These are phyloP conservation scores for Eustoma russellianum DNA, from an alignment of 257 asterid genomes.

Conservation along the genomic window DNA sequence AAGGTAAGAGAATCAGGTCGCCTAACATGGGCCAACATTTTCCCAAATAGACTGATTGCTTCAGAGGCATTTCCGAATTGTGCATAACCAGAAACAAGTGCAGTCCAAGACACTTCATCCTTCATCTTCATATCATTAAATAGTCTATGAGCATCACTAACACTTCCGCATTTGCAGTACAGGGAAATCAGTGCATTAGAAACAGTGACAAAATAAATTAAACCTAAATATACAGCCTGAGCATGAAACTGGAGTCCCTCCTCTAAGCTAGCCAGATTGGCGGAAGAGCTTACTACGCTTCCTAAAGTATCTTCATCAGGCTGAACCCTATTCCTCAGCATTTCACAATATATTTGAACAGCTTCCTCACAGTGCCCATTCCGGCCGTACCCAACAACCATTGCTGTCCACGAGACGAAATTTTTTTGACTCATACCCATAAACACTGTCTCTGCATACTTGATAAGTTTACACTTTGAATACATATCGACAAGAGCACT, in stretches of 20 bases:
- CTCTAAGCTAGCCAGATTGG: conserved; percentile 85
- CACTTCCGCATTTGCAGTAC: conserved; percentile 79
- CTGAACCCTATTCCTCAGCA: conserved; percentile 54
- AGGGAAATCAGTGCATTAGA: conserved; percentile 79
- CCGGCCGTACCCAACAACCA: conserved; percentile 92
- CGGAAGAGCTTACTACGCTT: conserved; percentile 89
- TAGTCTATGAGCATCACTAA: conserved; percentile 49
- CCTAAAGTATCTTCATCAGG: conserved; percentile 74
- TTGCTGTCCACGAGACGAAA: conserved; percentile 88
- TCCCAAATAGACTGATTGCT: conserved; percentile 58
- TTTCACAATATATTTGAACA: conserved; percentile 47
- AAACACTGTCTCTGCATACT: conserved; percentile 57
- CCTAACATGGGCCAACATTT: conserved; percentile 55
- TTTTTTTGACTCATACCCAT: conserved; percentile 49
- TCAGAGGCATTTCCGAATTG: conserved; percentile 78
- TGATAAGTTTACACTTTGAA: conserved; percentile 65
- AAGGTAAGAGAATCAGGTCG: conserved; percentile 74
- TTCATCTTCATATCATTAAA: conserved; percentile 48
- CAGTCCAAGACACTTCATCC: conserved; percentile 91
- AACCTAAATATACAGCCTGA: conserved; percentile 59
- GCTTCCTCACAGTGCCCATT: conserved; percentile 89
- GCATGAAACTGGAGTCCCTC: conserved; percentile 90
- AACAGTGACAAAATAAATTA: conserved; percentile 55
- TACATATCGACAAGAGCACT: conserved; percentile 92
- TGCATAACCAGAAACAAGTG: conserved; percentile 73